A percentile compares a stretch with the other conserved stretches of the same genome.
Evolutionary conservation across 441 rosid genomes (phyloP).

Genomic region (Euphorbia celastroides): DNA sequence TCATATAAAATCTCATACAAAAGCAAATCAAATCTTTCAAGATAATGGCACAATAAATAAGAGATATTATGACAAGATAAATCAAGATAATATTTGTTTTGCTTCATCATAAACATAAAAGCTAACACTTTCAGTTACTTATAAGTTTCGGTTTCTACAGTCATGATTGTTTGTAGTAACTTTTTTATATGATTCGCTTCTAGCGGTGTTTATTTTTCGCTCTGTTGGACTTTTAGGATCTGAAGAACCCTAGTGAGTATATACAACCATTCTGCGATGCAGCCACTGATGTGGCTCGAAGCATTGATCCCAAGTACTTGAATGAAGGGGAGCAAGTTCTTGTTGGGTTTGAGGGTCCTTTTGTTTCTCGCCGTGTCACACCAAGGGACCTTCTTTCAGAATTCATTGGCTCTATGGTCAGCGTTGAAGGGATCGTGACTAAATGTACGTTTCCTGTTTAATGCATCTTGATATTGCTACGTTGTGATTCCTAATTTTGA

Average conservation of each 20-base stretch:
- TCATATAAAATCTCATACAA: too few relatives aligned
- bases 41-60: too few relatives aligned
- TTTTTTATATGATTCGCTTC: background rate
- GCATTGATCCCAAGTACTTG: constrained; percentile 64
- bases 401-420: constrained; percentile 93
- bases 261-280: constrained; percentile 93
- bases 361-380: constrained; percentile 89
- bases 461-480: background rate
- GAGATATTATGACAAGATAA: too few relatives aligned
- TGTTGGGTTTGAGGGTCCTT: constrained; percentile 94
- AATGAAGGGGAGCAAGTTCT: constrained; percentile 82
- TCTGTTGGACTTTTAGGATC: constrained; percentile 41
- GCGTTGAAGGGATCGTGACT: constrained; percentile 92
- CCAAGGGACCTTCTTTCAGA: constrained; percentile 95
- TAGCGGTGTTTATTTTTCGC: background rate
- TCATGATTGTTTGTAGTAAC: background rate
- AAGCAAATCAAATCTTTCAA: too few relatives aligned
- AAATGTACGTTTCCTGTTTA: constrained; percentile 52
- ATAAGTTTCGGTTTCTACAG: background rate
- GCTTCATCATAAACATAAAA: too few relatives aligned
- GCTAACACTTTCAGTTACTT: background rate
- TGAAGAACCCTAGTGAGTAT: constrained; percentile 74
- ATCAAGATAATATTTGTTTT: too few relatives aligned
- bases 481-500: background rate
- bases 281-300: constrained; percentile 70